A percentile compares a stretch with the other conserved stretches of the same genome.
These are phyloP conservation scores for Sporothrix inflata DNA, from an alignment of 2,329 filamentous ascomycete genomes.

Conservation along the genomic window DNA sequence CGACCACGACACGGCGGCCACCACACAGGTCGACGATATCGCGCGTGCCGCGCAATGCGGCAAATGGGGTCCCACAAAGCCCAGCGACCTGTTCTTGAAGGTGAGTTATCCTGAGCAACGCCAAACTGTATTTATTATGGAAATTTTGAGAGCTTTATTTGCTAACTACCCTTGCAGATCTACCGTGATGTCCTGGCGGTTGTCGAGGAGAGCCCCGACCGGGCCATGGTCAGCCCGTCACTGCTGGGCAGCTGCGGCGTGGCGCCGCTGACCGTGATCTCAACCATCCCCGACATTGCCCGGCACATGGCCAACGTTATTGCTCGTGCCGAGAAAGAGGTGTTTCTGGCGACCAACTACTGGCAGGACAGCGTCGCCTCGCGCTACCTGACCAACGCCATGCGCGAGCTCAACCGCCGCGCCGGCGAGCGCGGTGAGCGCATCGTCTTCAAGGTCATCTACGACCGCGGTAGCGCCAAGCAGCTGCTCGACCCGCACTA, in stretches of 20 bases:
- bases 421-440: constrained; percentile 60
- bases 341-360: constrained; percentile 75
- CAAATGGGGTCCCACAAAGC: constrained; percentile 65
- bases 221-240: constrained; percentile 56
- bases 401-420: constrained; percentile 69
- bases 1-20: constrained; percentile 30
- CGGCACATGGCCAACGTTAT: constrained; percentile 79
- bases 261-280: constrained; percentile 70
- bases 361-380: constrained; percentile 73
- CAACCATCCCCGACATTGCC: constrained; percentile 69
- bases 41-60: constrained; percentile 63
- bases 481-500: constrained; percentile 70
- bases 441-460: constrained; percentile 73
- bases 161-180: constrained; percentile 47
- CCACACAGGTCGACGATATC: constrained; percentile 48
- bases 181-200: constrained; percentile 67
- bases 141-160: no score
- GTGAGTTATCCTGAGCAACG: constrained; percentile 47
- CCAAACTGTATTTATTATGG: no score
- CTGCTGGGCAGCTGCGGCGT: constrained; percentile 61
- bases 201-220: constrained; percentile 54
- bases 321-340: constrained; percentile 70
- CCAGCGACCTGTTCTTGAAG: constrained; percentile 69
- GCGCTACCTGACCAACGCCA: constrained; percentile 66
- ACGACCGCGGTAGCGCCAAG: constrained; percentile 69